Percentiles rank a stretch among this genome's conserved stretches.
phyloP scores from a whole-genome alignment of 2,329 filamentous ascomycete species.

The Fusarium zealandicum region DNA sequence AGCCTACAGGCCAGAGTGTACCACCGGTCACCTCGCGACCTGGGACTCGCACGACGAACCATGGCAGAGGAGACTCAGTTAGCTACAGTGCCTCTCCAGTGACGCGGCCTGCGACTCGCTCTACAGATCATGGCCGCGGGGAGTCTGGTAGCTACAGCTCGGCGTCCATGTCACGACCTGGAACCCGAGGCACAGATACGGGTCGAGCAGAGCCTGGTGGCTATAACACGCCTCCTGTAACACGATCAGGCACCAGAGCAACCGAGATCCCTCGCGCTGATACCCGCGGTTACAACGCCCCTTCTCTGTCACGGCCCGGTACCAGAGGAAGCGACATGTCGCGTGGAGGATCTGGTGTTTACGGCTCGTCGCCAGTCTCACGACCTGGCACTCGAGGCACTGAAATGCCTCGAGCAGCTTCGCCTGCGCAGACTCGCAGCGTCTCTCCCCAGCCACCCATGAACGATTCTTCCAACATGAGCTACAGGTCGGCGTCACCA shows the following conservation, averaged over 20 bases:
- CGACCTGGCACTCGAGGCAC: conserved; percentile 66
- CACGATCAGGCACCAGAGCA: conserved; percentile 35
- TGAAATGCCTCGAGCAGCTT: conserved; percentile 67
- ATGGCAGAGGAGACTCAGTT: conserved; percentile 31
- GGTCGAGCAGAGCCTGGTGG: conserved; percentile 15
- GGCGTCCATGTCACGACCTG: conserved; percentile 35
- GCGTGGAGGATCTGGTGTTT: conserved; percentile 39
- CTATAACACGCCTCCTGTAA: conserved; percentile 27
- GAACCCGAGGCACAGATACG: conserved; percentile 36
- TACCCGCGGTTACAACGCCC: conserved; percentile 38
- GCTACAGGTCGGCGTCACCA: conserved; percentile 63
- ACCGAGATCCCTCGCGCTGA: conserved; percentile 35
- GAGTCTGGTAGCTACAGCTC: conserved; percentile 42
- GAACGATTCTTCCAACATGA: conserved; percentile 51
- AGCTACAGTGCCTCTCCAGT: conserved; percentile 45
- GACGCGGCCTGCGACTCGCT: conserved; percentile 47
- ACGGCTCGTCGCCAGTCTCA: conserved; percentile 53
- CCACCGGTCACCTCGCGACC: conserved; percentile 26
- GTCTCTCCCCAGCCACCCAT: conserved; percentile 68
- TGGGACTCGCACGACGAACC: conserved; percentile 19
- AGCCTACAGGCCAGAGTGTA: conserved; percentile 24
- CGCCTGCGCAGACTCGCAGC: conserved; percentile 72
- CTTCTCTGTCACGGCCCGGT: conserved; percentile 53
- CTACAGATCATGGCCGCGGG: conserved; percentile 22
- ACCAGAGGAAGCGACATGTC: conserved; percentile 47